Evolutionary conservation across 768 basidiomycete genomes (phyloP).

Genomic region (Goffeauzyma gilvescens): DNA sequence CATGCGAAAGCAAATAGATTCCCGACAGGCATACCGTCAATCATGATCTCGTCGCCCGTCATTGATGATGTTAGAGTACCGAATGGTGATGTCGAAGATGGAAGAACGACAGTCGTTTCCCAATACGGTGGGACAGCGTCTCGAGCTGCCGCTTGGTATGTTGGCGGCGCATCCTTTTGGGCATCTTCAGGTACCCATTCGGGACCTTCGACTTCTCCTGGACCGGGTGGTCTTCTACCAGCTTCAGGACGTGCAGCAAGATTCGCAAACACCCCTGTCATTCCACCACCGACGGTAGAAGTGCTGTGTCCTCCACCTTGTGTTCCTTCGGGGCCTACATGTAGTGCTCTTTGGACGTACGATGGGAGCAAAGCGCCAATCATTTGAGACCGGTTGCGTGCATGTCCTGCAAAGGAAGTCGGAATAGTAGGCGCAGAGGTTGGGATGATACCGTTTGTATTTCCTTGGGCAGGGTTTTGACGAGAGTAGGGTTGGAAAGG

Average conservation of each 20-base stretch:
- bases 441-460: conserved; percentile 28
- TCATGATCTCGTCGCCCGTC: conserved; percentile 48
- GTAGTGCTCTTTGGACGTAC: conserved; percentile 16
- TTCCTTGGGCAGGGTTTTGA: conserved; percentile 25
- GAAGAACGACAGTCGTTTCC: conserved; percentile 86
- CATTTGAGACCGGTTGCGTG: conserved; percentile 8
- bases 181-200: conserved; percentile 55
- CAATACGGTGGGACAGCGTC: conserved; percentile 90
- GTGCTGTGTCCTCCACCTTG: too few relatives aligned
- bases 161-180: conserved; percentile 72
- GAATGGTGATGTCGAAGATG: conserved; percentile 33
- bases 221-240: conserved; percentile 12
- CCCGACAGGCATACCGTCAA: conserved; percentile 79
- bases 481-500: conserved; percentile 27
- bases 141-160: conserved; percentile 67
- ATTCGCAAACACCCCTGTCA: conserved; percentile 91
- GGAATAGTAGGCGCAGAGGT: conserved; percentile 35
- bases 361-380: conserved; percentile 44
- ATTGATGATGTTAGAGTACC: conserved; percentile 39
- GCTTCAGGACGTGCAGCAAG: conserved; percentile 69
- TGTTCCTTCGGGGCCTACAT: not conserved
- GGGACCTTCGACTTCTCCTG: conserved; percentile 33
- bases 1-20: conserved; percentile 35
- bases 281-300: conserved; percentile 35
- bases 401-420: conserved; percentile 32